Evolutionary conservation across 495 filamentous ascomycete species (phyloP).

Genomic region (Aspergillus affinis): DNA sequence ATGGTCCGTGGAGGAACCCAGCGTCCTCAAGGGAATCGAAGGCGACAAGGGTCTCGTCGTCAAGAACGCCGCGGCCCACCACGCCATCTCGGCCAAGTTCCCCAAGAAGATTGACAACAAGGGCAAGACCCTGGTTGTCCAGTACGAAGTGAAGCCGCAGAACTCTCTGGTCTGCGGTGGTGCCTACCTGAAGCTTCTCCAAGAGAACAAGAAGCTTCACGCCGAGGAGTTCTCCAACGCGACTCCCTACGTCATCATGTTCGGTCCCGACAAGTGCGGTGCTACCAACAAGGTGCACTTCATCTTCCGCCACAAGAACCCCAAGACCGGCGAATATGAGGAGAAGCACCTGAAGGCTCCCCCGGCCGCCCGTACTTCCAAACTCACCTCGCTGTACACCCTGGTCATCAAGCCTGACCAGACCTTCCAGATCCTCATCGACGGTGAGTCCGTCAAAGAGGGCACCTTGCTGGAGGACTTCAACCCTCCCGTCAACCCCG

Average conservation of each 20-base stretch:
- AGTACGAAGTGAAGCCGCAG: constrained; percentile 99
- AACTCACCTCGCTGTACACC: constrained; percentile 92
- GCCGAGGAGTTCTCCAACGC: constrained; percentile 97
- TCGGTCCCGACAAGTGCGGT: constrained; percentile 99
- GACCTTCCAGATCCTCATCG: constrained; percentile 85
- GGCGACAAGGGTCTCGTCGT: constrained; percentile 96
- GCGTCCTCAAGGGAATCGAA: constrained; percentile 88
- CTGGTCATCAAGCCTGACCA: constrained; percentile 95
- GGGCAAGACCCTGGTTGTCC: constrained; percentile 92
- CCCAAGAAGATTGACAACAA: constrained; percentile 95
- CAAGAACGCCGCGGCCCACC: constrained; percentile 95
- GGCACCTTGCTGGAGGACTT: constrained; percentile 96
- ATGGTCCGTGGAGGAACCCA: constrained; percentile 96
- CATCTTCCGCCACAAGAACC: constrained; percentile 99
- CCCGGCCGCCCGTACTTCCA: constrained; percentile 81
- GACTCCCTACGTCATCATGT: constrained; percentile 99
- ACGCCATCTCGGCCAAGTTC: constrained; percentile 99
- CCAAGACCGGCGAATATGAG: constrained; percentile 99
- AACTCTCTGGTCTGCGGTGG: constrained; percentile 98
- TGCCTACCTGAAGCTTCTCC: constrained; percentile 98
- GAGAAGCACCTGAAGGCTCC: constrained; percentile 95
- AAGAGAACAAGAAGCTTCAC: constrained; percentile 96
- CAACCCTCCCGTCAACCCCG: constrained; percentile 87
- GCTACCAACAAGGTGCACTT: constrained; percentile 99
- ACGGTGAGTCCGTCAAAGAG: constrained; percentile 79